Conservation (phyloP, 805 yeast genomes). For the Nakazawaea ernobii region DNA sequence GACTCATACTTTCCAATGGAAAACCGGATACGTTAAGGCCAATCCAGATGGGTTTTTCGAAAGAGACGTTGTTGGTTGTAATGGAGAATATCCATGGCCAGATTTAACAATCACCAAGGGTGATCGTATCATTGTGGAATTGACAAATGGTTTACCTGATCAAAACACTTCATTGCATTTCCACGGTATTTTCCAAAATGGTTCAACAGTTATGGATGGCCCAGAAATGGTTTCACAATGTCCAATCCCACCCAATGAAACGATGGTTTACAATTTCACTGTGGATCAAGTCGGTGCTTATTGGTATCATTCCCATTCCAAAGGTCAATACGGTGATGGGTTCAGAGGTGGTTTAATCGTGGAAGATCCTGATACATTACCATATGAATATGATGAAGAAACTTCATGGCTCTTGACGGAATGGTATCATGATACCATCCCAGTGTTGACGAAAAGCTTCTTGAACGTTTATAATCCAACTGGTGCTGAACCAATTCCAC, state of each 20-base stretch:
- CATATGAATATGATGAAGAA: slow-evolving; percentile 80
- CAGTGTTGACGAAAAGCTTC: slow-evolving; percentile 49
- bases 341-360: slow-evolving; percentile 76
- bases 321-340: slow-evolving; percentile 92
- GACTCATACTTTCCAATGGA: slow-evolving; percentile 61
- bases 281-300: slow-evolving; percentile 83
- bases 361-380: slow-evolving; percentile 47
- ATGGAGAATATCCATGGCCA: slow-evolving; percentile 80
- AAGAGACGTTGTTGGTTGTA: slow-evolving; percentile 43
- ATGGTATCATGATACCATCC: slow-evolving; percentile 75
- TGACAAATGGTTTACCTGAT: slow-evolving; percentile 69
- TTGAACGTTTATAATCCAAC: slow-evolving; percentile 81
- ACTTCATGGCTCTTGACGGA: slow-evolving; percentile 64
- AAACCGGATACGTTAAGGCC: slow-evolving; percentile 59
- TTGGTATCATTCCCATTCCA: slow-evolving; percentile 97
- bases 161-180: slow-evolving; percentile 79
- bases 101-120: slow-evolving; percentile 68
- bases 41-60: slow-evolving; percentile 48
- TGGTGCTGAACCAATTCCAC: slow-evolving; percentile 98
- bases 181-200: slow-evolving; percentile 88
- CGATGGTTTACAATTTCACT: slow-evolving; percentile 81
- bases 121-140: slow-evolving; percentile 66
- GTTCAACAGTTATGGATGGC: slow-evolving; percentile 81
- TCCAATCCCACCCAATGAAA: slow-evolving; percentile 78
- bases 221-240: slow-evolving; percentile 86